These are phyloP conservation scores for Paramecium caudatum DNA, from an alignment of 73 alveolate species.

Conservation along the genomic window DNA sequence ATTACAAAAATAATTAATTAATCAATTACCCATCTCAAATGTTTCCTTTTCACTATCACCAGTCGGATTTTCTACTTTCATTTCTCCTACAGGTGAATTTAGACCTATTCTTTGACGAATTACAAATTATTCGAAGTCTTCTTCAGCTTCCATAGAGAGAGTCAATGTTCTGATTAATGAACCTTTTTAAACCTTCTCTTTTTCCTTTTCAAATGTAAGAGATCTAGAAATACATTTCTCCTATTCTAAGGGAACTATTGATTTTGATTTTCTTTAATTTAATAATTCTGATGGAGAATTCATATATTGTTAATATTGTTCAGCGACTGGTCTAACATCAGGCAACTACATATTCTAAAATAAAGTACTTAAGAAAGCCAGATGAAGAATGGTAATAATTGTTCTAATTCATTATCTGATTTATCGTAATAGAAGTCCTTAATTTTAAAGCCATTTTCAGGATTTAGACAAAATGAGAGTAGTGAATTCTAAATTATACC, in stretches of 20 bases:
- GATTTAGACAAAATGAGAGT: conserved; percentile 84
- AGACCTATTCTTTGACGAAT: background rate
- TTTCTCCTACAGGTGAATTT: background rate
- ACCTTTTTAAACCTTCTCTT: background rate
- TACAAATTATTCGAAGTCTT: conserved; percentile 14
- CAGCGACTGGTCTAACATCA: conserved; percentile 69
- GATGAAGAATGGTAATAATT: conserved; percentile 66
- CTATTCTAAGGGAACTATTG: background rate
- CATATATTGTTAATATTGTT: background rate
- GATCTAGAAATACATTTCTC: conserved; percentile 9
- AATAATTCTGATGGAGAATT: conserved; percentile 26
- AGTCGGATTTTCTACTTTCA: background rate
- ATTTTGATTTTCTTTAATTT: background rate
- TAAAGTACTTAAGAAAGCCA: conserved; percentile 65
- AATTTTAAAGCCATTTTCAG: conserved; percentile 91
- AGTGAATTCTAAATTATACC: conserved; percentile 81
- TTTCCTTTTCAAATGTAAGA: background rate
- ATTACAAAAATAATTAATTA: background rate
- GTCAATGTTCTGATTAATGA: conserved; percentile 10
- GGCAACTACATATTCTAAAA: background rate
- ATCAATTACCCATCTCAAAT: conserved; percentile 48
- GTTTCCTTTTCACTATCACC: conserved; percentile 58
- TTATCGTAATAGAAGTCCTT: conserved; percentile 76
- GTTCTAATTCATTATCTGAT: conserved; percentile 69
- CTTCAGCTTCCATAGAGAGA: background rate